Percentiles rank a stretch among this genome's conserved stretches.
These are phyloP conservation scores for Nakazawaea pomicola DNA, from an alignment of 805 yeast genomes.

Conservation along the genomic window DNA sequence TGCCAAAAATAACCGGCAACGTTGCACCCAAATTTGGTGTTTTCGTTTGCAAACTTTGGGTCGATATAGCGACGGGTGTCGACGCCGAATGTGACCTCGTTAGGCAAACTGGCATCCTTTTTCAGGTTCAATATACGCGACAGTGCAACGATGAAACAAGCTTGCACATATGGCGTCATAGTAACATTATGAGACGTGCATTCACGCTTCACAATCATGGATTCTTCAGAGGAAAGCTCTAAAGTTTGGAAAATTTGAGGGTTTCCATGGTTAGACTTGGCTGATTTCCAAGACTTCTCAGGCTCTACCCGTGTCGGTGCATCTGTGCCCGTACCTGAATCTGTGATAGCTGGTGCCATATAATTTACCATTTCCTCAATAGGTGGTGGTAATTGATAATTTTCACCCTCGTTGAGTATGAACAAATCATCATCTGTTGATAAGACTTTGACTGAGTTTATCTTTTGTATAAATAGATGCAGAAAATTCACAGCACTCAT, in stretches of 20 bases:
- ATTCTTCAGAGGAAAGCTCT: conserved; percentile 1
- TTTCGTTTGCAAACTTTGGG: background rate
- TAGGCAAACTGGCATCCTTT: background rate
- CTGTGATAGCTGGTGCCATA: too few relatives aligned
- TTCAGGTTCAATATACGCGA: background rate
- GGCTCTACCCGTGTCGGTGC: background rate
- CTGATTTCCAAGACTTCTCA: conserved; percentile 3
- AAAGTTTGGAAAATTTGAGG: conserved; percentile 4
- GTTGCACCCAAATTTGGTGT: conserved; percentile 3
- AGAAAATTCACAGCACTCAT: conserved; percentile 3
- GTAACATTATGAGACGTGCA: conserved; percentile 4
- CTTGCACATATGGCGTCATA: conserved; percentile 6
- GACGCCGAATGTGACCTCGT: conserved; percentile 6
- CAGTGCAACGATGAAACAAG: conserved; percentile 6
- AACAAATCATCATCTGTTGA: background rate
- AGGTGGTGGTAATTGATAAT: conserved; percentile 7
- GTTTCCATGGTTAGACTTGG: background rate
- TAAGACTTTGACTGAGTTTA: conserved; percentile 4
- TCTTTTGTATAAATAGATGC: background rate
- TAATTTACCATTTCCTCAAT: conserved; percentile 9
- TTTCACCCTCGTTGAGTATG: background rate
- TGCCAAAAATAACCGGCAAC: background rate
- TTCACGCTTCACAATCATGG: background rate
- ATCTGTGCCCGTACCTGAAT: too few relatives aligned
- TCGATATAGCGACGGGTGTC: conserved; percentile 7